These are phyloP conservation scores for Penicilliopsis zonata DNA, from an alignment of 495 filamentous ascomycete genomes.

Conservation along the genomic window DNA sequence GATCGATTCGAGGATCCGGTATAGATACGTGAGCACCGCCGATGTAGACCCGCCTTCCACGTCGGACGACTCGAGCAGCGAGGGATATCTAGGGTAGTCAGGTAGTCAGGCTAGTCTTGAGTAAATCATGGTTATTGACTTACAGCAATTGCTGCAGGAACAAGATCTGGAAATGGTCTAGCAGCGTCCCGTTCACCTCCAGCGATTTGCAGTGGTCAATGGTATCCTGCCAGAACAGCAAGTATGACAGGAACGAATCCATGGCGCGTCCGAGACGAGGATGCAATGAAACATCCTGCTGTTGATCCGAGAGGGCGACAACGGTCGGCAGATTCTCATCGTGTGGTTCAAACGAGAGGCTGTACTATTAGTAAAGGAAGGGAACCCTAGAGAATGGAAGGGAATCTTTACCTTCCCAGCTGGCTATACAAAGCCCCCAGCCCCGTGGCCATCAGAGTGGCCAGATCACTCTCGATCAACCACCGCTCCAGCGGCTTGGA, in stretches of 20 bases:
- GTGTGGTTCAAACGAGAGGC: conserved; percentile 22
- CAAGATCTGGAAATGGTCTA: conserved; percentile 95
- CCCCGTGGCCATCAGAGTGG: conserved; percentile 93
- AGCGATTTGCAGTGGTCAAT: conserved; percentile 85
- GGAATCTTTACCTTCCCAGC: conserved; percentile 54
- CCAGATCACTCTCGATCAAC: conserved; percentile 94
- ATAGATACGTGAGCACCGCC: conserved; percentile 87
- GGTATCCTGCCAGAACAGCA: conserved; percentile 97
- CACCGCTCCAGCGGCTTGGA: conserved; percentile 78
- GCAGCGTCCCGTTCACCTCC: conserved; percentile 80
- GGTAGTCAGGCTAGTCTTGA: conserved; percentile 1
- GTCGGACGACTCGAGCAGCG: conserved; percentile 90
- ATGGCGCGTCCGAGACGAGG: conserved; percentile 62
- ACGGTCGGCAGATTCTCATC: conserved; percentile 66
- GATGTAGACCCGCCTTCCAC: conserved; percentile 93
- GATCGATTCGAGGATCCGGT: conserved; percentile 77
- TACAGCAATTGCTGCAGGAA: conserved; percentile 93
- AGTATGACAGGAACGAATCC: conserved; percentile 86
- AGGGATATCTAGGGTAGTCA: conserved; percentile 62
- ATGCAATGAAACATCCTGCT: conserved; percentile 23
- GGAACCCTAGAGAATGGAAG: background rate
- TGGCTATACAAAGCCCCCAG: conserved; percentile 94
- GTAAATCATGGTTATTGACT: conserved; percentile 14
- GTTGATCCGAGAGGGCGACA: conserved; percentile 75
- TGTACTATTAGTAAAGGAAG: conserved; percentile 5